Evolutionary conservation across 2,329 filamentous ascomycete species (phyloP), one percentile per base, ranked within the genome.

Genomic region (Cercospora zeae-maydis): DNA sequence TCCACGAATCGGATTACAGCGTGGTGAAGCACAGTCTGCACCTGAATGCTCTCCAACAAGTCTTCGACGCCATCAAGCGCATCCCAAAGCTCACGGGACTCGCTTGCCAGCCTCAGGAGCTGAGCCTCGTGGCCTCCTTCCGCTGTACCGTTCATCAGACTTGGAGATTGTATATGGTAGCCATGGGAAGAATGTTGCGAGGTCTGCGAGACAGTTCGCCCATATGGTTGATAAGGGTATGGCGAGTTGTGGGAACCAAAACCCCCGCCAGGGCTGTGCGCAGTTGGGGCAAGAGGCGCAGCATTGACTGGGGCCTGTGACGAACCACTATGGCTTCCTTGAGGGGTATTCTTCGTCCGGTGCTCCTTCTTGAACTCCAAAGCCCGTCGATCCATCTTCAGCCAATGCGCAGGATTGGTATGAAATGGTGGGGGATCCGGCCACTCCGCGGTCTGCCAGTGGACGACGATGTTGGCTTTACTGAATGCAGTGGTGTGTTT

Each of bases 381-480:
- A 9, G 47, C 24, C 19, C 62, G 55, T 34, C 66, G 66, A 45
- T 70, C 70, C 27, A 56, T 21, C 62, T 65, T 70, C 36, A 70
- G 66, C 49, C 63, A 69, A 3, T 59, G 58, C 13, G 49, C 63
- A 11, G 70, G 84, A 67, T 89, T 82, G 21, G 85, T 82, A 66
- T 85, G 82, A 75, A 93, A 93, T 0, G 89, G 90, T n/a, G 88
- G 83, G 31, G 84, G 79, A 67, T 87, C 84, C 45, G 91, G 90
- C 91, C 91, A 96, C 73, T 92, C 88, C 2, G 90, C 85, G 73
- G 87, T 78, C 73, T 78, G 86, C 91, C 91, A 96, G 71, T 89
- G 82, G 14, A 93, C 89, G 47, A 92, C 85, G 52, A 90, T 79
- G 69, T 85, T 91, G 54, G 89, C 90, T 61, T 83, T 75, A 73